A percentile compares a stretch with the other conserved stretches of the same genome.
These are phyloP conservation scores for Herpetospermum pedunculosum DNA, from an alignment of 306 rosid genomes.

Conservation along the genomic window DNA sequence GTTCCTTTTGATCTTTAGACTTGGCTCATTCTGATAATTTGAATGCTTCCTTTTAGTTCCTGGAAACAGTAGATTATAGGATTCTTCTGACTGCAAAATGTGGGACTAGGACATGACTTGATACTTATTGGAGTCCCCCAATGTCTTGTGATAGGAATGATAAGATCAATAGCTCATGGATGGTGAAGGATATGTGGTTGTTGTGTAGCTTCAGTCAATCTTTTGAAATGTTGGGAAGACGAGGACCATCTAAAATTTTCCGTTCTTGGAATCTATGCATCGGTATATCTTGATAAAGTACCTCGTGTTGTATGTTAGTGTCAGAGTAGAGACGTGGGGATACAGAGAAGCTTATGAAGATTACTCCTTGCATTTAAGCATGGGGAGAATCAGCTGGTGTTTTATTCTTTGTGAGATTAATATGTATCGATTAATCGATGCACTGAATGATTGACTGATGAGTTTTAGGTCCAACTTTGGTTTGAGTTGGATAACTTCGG, in stretches of 20 bases:
- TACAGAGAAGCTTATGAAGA: neutral
- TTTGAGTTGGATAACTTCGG: neutral
- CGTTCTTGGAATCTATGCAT: neutral
- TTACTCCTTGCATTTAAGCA: neutral
- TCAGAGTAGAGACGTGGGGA: neutral
- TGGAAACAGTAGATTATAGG: neutral
- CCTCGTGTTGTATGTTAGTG: neutral
- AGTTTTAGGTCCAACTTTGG: neutral
- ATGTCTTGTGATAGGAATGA: neutral
- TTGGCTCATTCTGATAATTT: neutral
- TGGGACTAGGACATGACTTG: neutral
- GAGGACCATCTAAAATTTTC: neutral
- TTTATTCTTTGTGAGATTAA: neutral
- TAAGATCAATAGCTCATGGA: neutral
- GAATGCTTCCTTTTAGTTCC: neutral
- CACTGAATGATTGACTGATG: neutral
- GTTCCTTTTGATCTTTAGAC: neutral
- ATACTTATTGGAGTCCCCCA: neutral
- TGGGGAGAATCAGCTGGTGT: neutral
- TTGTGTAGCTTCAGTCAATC: neutral
- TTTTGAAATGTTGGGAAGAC: neutral
- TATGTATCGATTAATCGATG: neutral
- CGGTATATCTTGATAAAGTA: neutral
- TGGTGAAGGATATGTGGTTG: neutral
- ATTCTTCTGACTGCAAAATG: neutral